Base-by-base conservation (phyloP, 768 basidiomycete genomes). In the Boletus pseudopeckii region DNA sequence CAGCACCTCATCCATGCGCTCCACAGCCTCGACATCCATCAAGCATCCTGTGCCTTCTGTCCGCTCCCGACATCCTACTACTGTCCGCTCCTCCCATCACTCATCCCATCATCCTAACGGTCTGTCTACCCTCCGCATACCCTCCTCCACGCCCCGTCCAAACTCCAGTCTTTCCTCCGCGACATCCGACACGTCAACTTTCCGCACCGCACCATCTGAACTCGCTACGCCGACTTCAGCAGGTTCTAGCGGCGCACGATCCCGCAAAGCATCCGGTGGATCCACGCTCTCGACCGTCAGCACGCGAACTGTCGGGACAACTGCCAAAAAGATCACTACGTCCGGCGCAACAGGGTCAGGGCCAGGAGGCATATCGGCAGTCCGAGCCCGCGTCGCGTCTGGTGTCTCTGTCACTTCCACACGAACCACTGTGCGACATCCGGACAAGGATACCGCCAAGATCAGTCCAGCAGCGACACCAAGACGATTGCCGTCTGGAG, bases 121-220 rank as follows among this genome's bases (percentile, higher is more conserved):
- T 8, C 41, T 63, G 14, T 66, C 68, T 17, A 70, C 55, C 11
- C 60, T 70, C 5, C 69, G 68, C 1, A 70, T 72, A 42, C 70
- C 69, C n/a, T 53, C 71, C 3, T 20, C 64, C 5, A 24, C 30
- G 5, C 51, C 58, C 2, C 70, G 70, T 20, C 71, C 70, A 7
- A 57, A 20, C 18, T 66, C 71, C 5, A 60, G 46, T n/a, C 46
- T 70, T 15, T 69, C 70, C 11, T 70, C 68, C 0, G 68, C 71
- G 13, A 63, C 46, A 8, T 72, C 69, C 2, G 70, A 70, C 2
- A 50, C 59, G 1, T 52, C 55, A 7, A 71, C 70, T 0, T 70
- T 71, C 56, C 66, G 64, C 22, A 70, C 70, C 1, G 69, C 70
- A 28, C 58, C 26, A 7, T 70, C 68, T 26, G 70, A 70, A 26